These are phyloP conservation scores for Globisporangium polare DNA, from an alignment of 352 stramenopile genomes.

Conservation along the genomic window DNA sequence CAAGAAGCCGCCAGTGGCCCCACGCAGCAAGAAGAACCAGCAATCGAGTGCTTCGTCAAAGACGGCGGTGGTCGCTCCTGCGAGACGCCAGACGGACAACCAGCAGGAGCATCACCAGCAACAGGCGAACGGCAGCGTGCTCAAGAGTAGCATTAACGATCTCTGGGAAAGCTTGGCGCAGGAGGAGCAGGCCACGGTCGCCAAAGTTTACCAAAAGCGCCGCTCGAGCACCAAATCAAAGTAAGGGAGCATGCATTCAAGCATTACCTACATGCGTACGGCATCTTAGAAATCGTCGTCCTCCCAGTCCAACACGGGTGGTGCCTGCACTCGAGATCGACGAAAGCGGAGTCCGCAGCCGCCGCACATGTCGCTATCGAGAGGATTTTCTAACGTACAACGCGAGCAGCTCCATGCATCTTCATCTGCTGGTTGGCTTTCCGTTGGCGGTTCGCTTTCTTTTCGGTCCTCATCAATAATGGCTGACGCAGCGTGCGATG, in stretches of 20 bases:
- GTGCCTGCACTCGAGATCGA: constrained; percentile 40
- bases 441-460: constrained; percentile 28
- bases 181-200: constrained; percentile 20
- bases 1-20: constrained; percentile 7
- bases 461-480: constrained; percentile 43
- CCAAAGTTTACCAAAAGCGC: constrained; percentile 12
- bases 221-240: constrained; percentile 7
- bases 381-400: constrained; percentile 75
- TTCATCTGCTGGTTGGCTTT: constrained; percentile 10
- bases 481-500: neutral
- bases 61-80: neutral
- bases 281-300: constrained; percentile 40
- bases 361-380: constrained; percentile 47
- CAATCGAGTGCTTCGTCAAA: neutral
- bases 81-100: neutral
- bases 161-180: constrained; percentile 16
- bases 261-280: too few species aligned
- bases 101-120: neutral
- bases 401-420: constrained; percentile 64
- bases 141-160: constrained; percentile 17
- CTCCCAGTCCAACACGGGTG: constrained; percentile 40
- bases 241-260: neutral
- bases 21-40: constrained; percentile 3
- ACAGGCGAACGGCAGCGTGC: neutral
- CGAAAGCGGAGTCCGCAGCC: constrained; percentile 72